Evolutionary conservation across 805 yeast genomes (phyloP), one percentile per base, ranked within the genome.

Genomic region (Saccharomycopsis guyanensis): DNA sequence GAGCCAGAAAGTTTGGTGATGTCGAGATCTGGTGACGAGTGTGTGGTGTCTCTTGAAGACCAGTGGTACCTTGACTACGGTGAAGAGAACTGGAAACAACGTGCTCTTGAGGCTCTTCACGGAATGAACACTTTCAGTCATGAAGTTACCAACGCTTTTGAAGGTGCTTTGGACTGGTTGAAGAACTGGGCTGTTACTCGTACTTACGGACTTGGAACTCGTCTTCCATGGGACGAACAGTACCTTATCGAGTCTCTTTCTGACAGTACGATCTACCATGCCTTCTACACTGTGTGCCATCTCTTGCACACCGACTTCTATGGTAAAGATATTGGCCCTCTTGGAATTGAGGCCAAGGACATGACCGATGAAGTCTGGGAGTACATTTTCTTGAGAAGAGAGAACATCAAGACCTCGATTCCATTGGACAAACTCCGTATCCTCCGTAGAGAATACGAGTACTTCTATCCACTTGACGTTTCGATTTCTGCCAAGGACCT

Each of bases 21-120:
- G 40, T 91, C 97, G 13, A 84, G 98, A 69, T 86, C 96, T 37
- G 97, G 97, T 56, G 98, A 93, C 63, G 87, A 81, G 50, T 93
- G 98, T 75, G 80, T 91, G 58, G 98, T 93, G 35, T 87, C 97
- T 4, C 76, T 93, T 43, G 97, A 94, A 69, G 97, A 93, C 68
- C 98, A 93, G 72, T 93, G 98, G 98, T 93, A 79, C 66, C 76
- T 86, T 58, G 97, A 93, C 64, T 93, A 93, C 60, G 98, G 98
- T 74, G 98, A 93, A 75, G 86, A 78, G 56, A 56, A 68, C 13
- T 93, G 98, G 98, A 86, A 84, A 61, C 66, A 71, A 13, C 78
- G 76, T 62, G 94, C 96, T 45, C 68, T 80, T 53, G 93, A 83
- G 57, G 83, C 95, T 63, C 73, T 93, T 52, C 73, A 72, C 40